Evolutionary conservation across 2,329 filamentous ascomycete genomes (phyloP).

Genomic region (Neoscytalidium dimidiatum): DNA sequence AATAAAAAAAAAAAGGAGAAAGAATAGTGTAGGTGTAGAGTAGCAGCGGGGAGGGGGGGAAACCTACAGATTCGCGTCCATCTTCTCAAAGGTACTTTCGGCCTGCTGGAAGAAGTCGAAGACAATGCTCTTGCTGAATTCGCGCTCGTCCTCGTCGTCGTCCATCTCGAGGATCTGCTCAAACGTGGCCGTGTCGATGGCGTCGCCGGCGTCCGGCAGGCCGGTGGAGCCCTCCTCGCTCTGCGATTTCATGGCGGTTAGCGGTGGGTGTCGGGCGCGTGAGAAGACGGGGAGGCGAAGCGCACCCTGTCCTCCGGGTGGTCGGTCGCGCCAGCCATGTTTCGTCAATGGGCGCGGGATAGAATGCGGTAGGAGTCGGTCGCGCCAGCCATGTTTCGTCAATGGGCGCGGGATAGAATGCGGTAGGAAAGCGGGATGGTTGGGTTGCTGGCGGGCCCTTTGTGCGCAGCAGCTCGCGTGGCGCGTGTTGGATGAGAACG

Average conservation of each 20-base stretch:
- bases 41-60: constrained; percentile 12
- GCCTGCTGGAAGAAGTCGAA: constrained; percentile 93
- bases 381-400: constrained; percentile 17
- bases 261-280: constrained; percentile 14
- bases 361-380: no score
- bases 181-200: constrained; percentile 79
- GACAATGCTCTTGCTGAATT: constrained; percentile 88
- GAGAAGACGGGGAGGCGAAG: constrained; percentile 8
- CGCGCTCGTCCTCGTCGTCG: constrained; percentile 78
- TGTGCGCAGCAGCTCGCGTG: constrained; percentile 10
- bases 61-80: constrained; percentile 82
- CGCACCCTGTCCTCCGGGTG: constrained; percentile 24
- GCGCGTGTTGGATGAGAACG: constrained; percentile 12
- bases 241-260: constrained; percentile 31
- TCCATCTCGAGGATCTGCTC: constrained; percentile 99
- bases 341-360: no score
- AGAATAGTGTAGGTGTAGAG: no score
- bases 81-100: constrained; percentile 78
- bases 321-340: constrained; percentile 19
- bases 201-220: constrained; percentile 68
- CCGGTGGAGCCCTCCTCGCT: constrained; percentile 51
- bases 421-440: background rate
- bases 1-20: no score
- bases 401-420: no score
- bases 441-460: background rate